Conservation (phyloP, 148 eudicot species). For the Rhododendron ovatum region DNA sequence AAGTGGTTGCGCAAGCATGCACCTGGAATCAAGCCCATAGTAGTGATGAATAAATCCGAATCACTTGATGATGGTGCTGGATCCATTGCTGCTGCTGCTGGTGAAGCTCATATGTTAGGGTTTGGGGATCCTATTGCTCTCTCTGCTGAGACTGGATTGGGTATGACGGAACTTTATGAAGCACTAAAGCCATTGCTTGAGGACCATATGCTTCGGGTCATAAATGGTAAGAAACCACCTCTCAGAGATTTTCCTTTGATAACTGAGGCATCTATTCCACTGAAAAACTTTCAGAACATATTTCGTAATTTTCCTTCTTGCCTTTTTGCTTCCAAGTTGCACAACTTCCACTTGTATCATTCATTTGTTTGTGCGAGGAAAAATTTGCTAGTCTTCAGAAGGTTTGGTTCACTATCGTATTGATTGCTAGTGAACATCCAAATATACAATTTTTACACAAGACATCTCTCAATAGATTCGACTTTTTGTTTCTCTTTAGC, state of each 20-base stretch:
- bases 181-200: constrained; percentile 68
- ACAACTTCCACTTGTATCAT: not conserved
- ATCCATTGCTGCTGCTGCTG: constrained; percentile 70
- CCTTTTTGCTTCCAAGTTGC: not conserved
- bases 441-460: not conserved
- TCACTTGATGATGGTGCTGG: constrained; percentile 77
- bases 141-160: constrained; percentile 96
- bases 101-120: constrained; percentile 85
- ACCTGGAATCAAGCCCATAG: constrained; percentile 59
- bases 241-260: not conserved
- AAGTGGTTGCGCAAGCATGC: constrained; percentile 94
- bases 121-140: constrained; percentile 93
- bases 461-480: not conserved
- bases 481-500: not conserved
- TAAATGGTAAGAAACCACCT: constrained; percentile 36
- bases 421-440: not conserved
- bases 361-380: not conserved
- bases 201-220: constrained; percentile 44
- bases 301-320: constrained; percentile 6
- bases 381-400: not conserved
- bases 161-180: constrained; percentile 71
- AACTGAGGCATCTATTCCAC: not conserved
- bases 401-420: not conserved
- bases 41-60: constrained; percentile 95
- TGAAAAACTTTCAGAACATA: constrained; percentile 9